Base-by-base conservation (phyloP, 306 rosid species). In the Sphenostylis stenocarpa region DNA sequence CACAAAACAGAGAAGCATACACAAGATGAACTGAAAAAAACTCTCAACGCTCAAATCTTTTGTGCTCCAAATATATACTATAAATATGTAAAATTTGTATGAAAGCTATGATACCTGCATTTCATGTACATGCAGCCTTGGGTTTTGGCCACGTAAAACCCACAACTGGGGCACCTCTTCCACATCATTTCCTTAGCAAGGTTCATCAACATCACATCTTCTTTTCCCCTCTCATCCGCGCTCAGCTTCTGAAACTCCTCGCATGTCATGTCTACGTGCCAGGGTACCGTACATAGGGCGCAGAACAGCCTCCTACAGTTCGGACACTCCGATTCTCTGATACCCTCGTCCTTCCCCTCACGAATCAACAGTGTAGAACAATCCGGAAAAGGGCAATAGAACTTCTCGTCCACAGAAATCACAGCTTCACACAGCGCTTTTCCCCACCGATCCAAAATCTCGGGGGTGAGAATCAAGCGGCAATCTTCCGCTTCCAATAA, bases 391-490 rank as follows among this genome's bases (percentile, higher is more conserved):
- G 90, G 88, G 9, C 90, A 86, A 16, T 84, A 84, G 41, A 84
- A 80, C 28, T 74, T 85, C 24, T 86, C 73, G 6, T 53, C 24
- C 0, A 14, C 72, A 4, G 51, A 44, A 1, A 85, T 73, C 34
- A 74, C 24, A 0, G 87, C 79, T 74, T 85, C 88, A 0, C 89
- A 85, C 66, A 77, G 4, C 0, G 85, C 85, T 0, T 41, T 28
- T 15, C 87, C 91, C 91, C 91, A 88, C 51, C 88, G 71, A 28
- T 83, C 84, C 0, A 83, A 73, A 3, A 81, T 69, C 10, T 60
- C 61, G 0, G 39, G 3, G 0, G 88, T 70, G 0, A 88, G 76
- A 77, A 76, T 69, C 14, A 39, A 15, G 1, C 87, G 77, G 19
- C 88, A 80, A 8, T 60, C 57, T 1, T 77, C 69, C 0, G 78